Evolutionary conservation across 2,329 filamentous ascomycete genomes (phyloP).

Genomic region (Aspergillus quadricinctus): DNA sequence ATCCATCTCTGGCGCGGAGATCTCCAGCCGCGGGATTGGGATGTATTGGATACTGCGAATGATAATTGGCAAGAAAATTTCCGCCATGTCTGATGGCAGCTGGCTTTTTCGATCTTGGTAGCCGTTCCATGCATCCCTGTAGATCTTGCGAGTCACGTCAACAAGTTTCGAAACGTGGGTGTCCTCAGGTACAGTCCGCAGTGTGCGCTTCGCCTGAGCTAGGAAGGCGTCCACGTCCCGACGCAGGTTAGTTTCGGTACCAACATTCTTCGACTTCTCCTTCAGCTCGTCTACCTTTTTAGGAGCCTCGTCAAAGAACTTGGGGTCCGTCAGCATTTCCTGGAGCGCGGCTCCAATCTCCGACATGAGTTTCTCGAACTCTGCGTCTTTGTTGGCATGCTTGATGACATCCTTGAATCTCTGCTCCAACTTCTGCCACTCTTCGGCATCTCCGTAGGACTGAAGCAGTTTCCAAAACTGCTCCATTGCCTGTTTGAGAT

Average conservation of each 20-base stretch:
- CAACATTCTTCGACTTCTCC: conserved; percentile 54
- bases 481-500: conserved; percentile 67
- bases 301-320: conserved; percentile 74
- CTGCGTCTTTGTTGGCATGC: conserved; percentile 70
- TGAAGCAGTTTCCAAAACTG: conserved; percentile 79
- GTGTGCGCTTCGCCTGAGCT: conserved; percentile 62
- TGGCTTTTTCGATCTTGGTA: conserved; percentile 64
- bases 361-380: conserved; percentile 73
- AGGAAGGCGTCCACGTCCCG: conserved; percentile 71
- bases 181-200: conserved; percentile 67
- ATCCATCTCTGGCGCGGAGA: conserved; percentile 77
- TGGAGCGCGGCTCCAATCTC: conserved; percentile 72
- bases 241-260: conserved; percentile 62
- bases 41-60: conserved; percentile 78
- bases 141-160: conserved; percentile 63
- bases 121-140: conserved; percentile 63
- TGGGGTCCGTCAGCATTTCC: conserved; percentile 76
- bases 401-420: conserved; percentile 66
- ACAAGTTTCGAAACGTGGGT: conserved; percentile 66
- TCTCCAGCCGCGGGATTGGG: conserved; percentile 84
- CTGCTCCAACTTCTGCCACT: conserved; percentile 72
- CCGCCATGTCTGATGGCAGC: conserved; percentile 68
- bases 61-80: conserved; percentile 74
- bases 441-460: conserved; percentile 68
- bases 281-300: conserved; percentile 60